Evolutionary conservation across 306 rosid species (phyloP), one percentile per base, ranked within the genome.

Genomic region (Glycine soja): DNA sequence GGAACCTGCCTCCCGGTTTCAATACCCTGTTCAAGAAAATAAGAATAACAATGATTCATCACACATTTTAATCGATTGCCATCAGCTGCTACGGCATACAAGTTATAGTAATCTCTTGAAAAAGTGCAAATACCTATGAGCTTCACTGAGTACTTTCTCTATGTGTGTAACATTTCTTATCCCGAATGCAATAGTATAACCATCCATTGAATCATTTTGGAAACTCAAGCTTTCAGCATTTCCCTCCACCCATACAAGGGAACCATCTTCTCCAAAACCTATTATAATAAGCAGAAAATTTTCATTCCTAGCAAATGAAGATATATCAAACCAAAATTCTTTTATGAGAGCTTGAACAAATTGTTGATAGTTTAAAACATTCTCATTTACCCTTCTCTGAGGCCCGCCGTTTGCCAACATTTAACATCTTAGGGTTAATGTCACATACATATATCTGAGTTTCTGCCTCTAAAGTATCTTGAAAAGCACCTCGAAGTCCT

Each of bases 181-280:
- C 82, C 98, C 99, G 81, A 95, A 95, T 32, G 98, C 99, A 89
- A 95, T 91, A 45, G 99, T 93, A 85, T 93, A 95, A 87, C 98
- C 96, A 89, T 95, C 98, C 97, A 95, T 90, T 79, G 98, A 87
- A 85, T 89, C 86, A 74, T 88, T 88, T 79, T 81, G 67, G 62
- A 93, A 93, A 77, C 78, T 79, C 84, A 93, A 83, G 88, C 86
- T 87, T 84, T 95, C 97, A 53, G 99, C 98, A 81, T 95, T 88
- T 81, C 98, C 97, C 86, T 93, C 97, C 74, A 89, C 90, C 99
- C 98, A 93, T 70, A 84, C 15, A 67, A 95, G 99, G 81, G 97
- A 93, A 79, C 68, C 79, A 45, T 85, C 90, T 84, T 90, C 91
- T 58, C 90, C 92, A 81, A 85, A 83, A 84, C 94, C 99, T 95